These are phyloP conservation scores for Epichloe gansuensis DNA, from an alignment of 2,329 filamentous ascomycete species.

Conservation along the genomic window DNA sequence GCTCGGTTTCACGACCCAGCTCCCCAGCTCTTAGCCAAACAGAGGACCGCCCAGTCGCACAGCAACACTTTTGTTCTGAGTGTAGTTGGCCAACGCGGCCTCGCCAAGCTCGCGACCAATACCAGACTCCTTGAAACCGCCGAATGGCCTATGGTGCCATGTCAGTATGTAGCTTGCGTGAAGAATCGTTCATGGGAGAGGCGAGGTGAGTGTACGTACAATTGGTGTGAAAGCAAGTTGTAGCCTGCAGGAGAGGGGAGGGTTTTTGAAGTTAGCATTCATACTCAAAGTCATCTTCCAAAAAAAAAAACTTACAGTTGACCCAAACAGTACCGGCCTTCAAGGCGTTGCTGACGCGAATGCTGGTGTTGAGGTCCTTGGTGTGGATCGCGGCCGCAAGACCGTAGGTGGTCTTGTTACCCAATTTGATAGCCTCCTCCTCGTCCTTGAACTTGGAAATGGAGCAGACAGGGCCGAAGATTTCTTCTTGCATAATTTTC, in stretches of 20 bases:
- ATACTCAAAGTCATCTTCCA: neutral
- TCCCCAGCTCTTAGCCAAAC: constrained; percentile 8
- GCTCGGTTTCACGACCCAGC: neutral
- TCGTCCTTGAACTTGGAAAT: constrained; percentile 78
- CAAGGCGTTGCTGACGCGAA: constrained; percentile 64
- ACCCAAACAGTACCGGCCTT: constrained; percentile 56
- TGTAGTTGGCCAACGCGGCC: constrained; percentile 54
- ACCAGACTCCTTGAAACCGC: constrained; percentile 67
- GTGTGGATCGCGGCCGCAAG: constrained; percentile 78
- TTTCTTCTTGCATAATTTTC: constrained; percentile 88
- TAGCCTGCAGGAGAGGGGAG: constrained; percentile 27
- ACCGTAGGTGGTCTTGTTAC: constrained; percentile 68
- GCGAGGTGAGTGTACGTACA: neutral
- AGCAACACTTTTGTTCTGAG: constrained; percentile 52
- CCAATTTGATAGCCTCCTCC: constrained; percentile 62
- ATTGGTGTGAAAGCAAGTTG: constrained; percentile 36
- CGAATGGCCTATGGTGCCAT: constrained; percentile 42
- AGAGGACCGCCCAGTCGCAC: constrained; percentile 25
- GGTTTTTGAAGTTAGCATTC: neutral
- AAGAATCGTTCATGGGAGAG: neutral
- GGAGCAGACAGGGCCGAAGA: constrained; percentile 78
- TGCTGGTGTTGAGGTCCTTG: constrained; percentile 65
- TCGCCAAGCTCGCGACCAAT: constrained; percentile 67
- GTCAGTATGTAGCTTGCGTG: neutral
- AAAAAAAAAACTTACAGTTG: constrained; percentile 22